A percentile compares a stretch with the other conserved stretches of the same genome.
These are phyloP conservation scores for Ambrosiella beaveri DNA, from an alignment of 2,329 filamentous ascomycete species.

Conservation along the genomic window DNA sequence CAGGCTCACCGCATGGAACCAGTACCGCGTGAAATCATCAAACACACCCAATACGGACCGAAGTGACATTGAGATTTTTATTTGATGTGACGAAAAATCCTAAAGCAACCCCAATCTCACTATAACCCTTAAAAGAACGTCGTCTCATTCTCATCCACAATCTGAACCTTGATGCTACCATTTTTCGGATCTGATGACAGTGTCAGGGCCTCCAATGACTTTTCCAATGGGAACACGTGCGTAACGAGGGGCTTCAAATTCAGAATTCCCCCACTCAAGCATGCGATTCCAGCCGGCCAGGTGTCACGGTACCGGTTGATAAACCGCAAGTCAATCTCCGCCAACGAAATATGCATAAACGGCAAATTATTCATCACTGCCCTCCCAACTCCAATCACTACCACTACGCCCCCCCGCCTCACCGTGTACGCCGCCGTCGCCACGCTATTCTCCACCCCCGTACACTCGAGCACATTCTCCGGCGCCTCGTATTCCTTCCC, in stretches of 20 bases:
- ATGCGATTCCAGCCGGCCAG: slow-evolving; percentile 48
- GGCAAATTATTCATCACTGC: slow-evolving; percentile 47
- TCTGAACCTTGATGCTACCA: slow-evolving; percentile 22
- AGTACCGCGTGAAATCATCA: too few species aligned
- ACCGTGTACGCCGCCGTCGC: slow-evolving; percentile 39
- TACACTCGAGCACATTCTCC: slow-evolving; percentile 45
- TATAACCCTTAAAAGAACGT: not conserved
- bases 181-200: slow-evolving; percentile 21
- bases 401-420: slow-evolving; percentile 39
- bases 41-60: too few species aligned
- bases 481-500: slow-evolving; percentile 37
- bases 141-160: slow-evolving; percentile 16
- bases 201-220: slow-evolving; percentile 35
- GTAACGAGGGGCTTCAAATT: slow-evolving; percentile 44
- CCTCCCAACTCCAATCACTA: slow-evolving; percentile 47
- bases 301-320: slow-evolving; percentile 55
- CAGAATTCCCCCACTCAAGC: slow-evolving; percentile 39
- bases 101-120: not conserved
- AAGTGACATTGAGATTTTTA: not conserved
- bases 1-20: too few species aligned
- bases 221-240: slow-evolving; percentile 44
- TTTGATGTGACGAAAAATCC: not conserved
- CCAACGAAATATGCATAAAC: slow-evolving; percentile 48
- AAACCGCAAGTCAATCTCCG: slow-evolving; percentile 51
- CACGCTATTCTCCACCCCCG: slow-evolving; percentile 46